Evolutionary conservation across 306 rosid genomes (phyloP), one percentile per base, ranked within the genome.

Genomic region (Alnus rubra): DNA sequence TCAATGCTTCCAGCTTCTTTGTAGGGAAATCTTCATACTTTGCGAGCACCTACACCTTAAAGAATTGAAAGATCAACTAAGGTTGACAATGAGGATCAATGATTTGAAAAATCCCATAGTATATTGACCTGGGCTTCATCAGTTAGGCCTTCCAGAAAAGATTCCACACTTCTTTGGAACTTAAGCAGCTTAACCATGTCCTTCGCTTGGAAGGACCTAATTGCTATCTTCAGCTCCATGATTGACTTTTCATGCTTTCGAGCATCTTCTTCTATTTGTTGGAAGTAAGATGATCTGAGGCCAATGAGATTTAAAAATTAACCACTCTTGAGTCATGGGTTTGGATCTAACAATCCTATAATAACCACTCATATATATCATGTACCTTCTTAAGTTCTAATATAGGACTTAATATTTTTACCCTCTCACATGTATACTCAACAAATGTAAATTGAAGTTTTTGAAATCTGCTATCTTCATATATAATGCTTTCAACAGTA

Each of bases 1-100:
- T 85, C 47, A 85, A 35, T 47, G 88, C 51, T 59, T 85, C 88
- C 35, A 82, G 77, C 75, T 85, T 85, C 51, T 79, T 85, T 42
- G 73, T 37, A 4, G 88, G 85, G 47, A 75, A 74, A 35, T 45
- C 76, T 63, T 75, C 63, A 4, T 73, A 62, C 70, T 55, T 75
- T 52, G 64, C 39, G 19, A 39, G 54, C 16, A 4, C 65, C 65
- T 59, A 59, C 65, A 28, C 65, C 65, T 59, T 28, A 3, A 59
- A 59, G 13, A 59, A 9, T 4, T 59, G 65, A 59, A n/a, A 28
- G 28, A 19, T 4, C 28, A 53, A 59, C 65, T 28, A 59, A 18
- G 65, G 65, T 59, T 4, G 37, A 28, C 65, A 59, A 28, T 59
- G 28, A 5, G 7, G 60, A 55, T 18, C 2, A 6, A 55, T n/a